Evolutionary conservation across 139 green algal genomes (phyloP), one percentile per base, ranked within the genome.

Genomic region (Tetradesmus lagerheimii): DNA sequence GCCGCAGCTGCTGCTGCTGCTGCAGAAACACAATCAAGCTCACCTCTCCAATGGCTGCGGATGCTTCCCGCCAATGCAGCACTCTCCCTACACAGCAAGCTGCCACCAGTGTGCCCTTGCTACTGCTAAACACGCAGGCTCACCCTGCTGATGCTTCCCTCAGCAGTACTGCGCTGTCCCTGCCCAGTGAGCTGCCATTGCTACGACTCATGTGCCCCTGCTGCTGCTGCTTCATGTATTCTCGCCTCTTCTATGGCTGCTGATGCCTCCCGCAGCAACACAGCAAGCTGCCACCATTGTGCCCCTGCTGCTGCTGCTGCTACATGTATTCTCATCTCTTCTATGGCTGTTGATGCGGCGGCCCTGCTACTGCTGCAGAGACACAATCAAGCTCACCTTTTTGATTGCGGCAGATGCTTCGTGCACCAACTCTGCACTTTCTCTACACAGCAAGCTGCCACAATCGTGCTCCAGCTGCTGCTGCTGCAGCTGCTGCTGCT

Each of bases 171-270:
- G 34, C 29, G 27, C 53, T 74, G 67, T 90, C 90, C 15, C 80
- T 64, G 5, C 43, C 38, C 1, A 92, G 34, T 37, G 45, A 83
- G 53, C 35, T 79, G 27, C 86, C 66, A 62, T n/a, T n/a, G n/a
- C n/a, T n/a, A n/a, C n/a, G n/a, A n/a, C n/a, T 18, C 20, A 62
- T 43, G n/a, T 31, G 57, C 57, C 20, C 20, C 57, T 31, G 57
- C 57, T 71, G 57, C 29, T 38, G 74, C 31, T 80, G 20, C n/a
- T 23, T 11, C 38, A 41, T n/a, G n/a, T 15, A 47, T 86, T n/a
- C 81, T 50, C 75, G 75, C 88, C 79, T 93, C 88, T 34, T 93
- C 91, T 25, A 93, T 80, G 16, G 88, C 91, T 39, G 64, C 74
- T 9, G 78, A 67, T 27, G 91, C 91, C 2, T 93, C 91, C 3